A percentile compares a stretch with the other conserved stretches of the same genome.
Evolutionary conservation across 1,284 basidiomycete genomes (phyloP).

Genomic region (Cutaneotrichosporon dermatis): DNA sequence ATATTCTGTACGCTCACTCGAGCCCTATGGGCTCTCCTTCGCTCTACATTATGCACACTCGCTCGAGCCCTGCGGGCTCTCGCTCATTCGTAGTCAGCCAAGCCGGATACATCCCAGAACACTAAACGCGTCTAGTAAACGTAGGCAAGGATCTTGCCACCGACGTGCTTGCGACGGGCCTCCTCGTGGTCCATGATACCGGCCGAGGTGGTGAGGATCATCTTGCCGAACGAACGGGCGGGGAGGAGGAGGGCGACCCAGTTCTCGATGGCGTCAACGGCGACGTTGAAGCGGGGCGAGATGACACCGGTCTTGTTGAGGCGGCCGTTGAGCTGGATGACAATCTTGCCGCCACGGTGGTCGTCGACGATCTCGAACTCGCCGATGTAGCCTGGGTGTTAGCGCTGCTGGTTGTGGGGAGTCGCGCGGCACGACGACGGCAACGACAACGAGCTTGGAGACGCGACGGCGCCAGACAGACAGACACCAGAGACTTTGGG

Average conservation of each 20-base stretch:
- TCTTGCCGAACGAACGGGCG: constrained; percentile 91
- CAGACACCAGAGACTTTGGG: neutral
- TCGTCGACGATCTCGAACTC: constrained; percentile 99
- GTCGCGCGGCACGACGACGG: no score
- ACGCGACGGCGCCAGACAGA: neutral
- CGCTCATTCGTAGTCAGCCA: no score
- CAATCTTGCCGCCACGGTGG: constrained; percentile 97
- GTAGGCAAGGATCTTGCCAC: constrained; percentile 54
- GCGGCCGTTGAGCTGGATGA: constrained; percentile 95
- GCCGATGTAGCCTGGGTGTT: constrained; percentile 81
- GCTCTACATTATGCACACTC: no score
- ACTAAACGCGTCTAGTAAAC: constrained; percentile 45
- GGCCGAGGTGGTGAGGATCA: constrained; percentile 92
- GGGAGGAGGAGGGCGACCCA: constrained; percentile 84
- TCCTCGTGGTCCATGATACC: constrained; percentile 99
- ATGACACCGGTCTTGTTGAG: constrained; percentile 99
- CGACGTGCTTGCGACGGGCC: constrained; percentile 91
- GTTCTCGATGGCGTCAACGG: constrained; percentile 68
- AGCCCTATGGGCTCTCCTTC: no score
- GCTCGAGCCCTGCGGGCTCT: no score
- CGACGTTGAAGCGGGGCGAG: constrained; percentile 96
- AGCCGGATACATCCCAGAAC: constrained; percentile 18
- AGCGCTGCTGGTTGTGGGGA: neutral
- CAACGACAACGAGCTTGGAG: neutral
- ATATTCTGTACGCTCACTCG: no score